Base-by-base conservation (phyloP, 441 rosid genomes). In the Flueggea neowawraea region DNA sequence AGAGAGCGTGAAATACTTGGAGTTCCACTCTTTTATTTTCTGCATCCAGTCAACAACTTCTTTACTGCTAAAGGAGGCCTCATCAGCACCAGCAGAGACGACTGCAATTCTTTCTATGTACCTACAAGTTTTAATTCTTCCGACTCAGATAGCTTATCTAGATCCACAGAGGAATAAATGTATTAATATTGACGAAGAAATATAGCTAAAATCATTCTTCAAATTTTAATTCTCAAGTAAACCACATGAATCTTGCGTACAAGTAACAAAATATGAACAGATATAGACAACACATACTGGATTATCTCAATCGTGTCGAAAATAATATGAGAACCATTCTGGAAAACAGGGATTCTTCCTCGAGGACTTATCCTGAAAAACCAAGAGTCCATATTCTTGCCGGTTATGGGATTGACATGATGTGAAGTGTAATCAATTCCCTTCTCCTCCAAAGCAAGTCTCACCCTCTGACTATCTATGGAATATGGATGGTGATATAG, bases 391-490 rank as follows among this genome's bases (percentile, higher is more conserved):
- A 90, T 82, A 64, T 82, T 87, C 80, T 88, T 85, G 64, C 91
- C 97, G 6, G 84, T 83, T 61, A 84, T 65, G 31, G 97, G 96
- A 73, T 85, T 93, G 65, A 84, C 88, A 85, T 84, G 93, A 78
- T 81, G 78, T 14, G 98, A 90, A 51, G 97, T 88, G 77, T 93
- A 93, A 67, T 90, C 98, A 36, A 93, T 77, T 62, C 86, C 87
- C 80, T 85, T 88, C 87, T 93, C 98, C 75, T 93, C 97, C 78
- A 87, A 76, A 62, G 91, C 91, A 39, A 90, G 77, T 66, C 96
- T 80, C 62, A 90, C 97, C 73, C 82, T 88, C 79, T 90, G 96
- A 78, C 95, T 87, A 75, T 93, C 92, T 70, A 88, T 12, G 11
- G 60, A 57, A 47, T 15, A 57, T 15, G 60, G 47, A 36, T 57